Base-by-base conservation (phyloP, 352 stramenopile genomes). In the Pythium phragmiticola region DNA sequence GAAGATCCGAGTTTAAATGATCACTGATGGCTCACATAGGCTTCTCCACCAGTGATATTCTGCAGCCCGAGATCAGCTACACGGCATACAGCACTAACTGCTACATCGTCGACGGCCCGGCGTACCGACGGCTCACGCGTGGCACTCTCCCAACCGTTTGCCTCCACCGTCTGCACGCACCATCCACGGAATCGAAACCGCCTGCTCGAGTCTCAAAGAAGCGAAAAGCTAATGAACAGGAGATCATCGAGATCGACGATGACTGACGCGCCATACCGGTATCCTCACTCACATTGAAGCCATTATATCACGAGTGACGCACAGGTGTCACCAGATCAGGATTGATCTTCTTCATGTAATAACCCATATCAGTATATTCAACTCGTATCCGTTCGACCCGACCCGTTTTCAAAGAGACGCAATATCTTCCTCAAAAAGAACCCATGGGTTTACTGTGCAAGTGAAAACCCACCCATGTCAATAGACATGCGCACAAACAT, bases 31-130 rank as follows among this genome's bases (percentile, higher is more conserved):
- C 47, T 41, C 17, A 54, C 9, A 51, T 9, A 28, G 50, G 36
- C 23, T 49, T 23, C 5, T 14, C 39, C 42, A 3, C 6, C 28
- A 65, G 37, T 13, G 63, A 68, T n/a, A 57, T 88, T 19, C 45
- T 91, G 30, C 75, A 88, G 41, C 78, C 77, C 8, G 82, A 92
- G 16, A 89, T 92, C 73, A 86, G 78, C 57, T 90, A 89, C 61
- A 90, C 82, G 2, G 75, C 82, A 12, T 92, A 90, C 66, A 87
- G 77, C 49, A 92, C 82, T 19, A 89, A 85, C 33, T 88, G 80
- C 57, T 92, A 91, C 60, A 45, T 92, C 11, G 78, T 85, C 23
- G 64, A 71, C 23, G 80, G 80, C 7, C 57, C 75, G 4, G 69
- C 65, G 43, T 73, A 78, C 54, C 72, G 72, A 9, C 74, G 72